Percentiles rank a stretch among this genome's conserved stretches.
phyloP scores from a whole-genome alignment of 257 asterid genomes.

The Fraxinus excelsior region DNA sequence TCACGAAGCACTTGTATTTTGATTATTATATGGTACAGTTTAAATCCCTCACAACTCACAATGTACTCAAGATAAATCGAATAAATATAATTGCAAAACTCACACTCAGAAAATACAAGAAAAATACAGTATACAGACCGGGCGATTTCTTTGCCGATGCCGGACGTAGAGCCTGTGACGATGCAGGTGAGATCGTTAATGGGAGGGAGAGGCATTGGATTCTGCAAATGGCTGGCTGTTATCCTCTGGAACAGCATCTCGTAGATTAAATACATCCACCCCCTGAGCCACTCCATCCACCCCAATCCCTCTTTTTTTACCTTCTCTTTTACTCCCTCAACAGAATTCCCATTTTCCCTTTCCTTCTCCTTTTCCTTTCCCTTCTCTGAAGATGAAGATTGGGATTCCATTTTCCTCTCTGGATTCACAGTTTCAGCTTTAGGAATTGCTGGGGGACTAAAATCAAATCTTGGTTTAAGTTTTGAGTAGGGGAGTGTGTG shows the following conservation, averaged over 20 bases:
- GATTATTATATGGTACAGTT: not conserved
- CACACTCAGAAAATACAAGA: not conserved
- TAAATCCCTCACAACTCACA: not conserved
- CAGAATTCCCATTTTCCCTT: slow-evolving; percentile 28
- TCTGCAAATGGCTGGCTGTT: slow-evolving; percentile 76
- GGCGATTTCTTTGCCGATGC: slow-evolving; percentile 94
- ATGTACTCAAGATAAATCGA: not conserved
- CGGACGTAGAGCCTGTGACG: slow-evolving; percentile 97
- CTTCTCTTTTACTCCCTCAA: slow-evolving; percentile 29
- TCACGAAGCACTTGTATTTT: not conserved
- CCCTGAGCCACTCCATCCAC: slow-evolving; percentile 89
- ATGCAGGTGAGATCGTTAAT: slow-evolving; percentile 72
- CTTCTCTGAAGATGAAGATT: slow-evolving; percentile 32
- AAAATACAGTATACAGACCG: slow-evolving; percentile 31
- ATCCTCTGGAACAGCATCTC: slow-evolving; percentile 96
- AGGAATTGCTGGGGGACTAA: not conserved
- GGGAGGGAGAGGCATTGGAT: slow-evolving; percentile 89
- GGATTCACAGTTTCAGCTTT: not conserved
- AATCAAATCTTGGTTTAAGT: not conserved
- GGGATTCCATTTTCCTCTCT: slow-evolving; percentile 36
- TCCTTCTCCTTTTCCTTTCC: slow-evolving; percentile 20
- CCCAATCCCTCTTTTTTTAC: slow-evolving; percentile 69
- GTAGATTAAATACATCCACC: slow-evolving; percentile 65
- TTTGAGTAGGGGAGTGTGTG: not conserved
- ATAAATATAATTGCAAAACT: not conserved